phyloP scores from a whole-genome alignment of 108 stramenopile species.

The Seminavis robusta region DNA sequence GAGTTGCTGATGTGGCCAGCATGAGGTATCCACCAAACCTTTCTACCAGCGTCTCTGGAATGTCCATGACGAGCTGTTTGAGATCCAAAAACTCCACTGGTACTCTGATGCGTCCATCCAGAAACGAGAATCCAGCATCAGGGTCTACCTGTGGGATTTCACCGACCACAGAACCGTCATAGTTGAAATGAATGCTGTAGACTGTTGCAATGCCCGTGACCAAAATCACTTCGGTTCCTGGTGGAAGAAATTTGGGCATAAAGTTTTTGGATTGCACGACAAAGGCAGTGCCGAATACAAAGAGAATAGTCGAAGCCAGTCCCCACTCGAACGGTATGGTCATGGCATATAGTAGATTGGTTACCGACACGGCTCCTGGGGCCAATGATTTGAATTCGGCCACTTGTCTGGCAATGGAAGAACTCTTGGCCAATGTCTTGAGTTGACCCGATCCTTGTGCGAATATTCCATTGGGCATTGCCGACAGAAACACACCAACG shows the following conservation, averaged over 20 bases:
- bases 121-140: conserved; percentile 60
- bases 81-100: conserved; percentile 66
- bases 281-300: conserved; percentile 58
- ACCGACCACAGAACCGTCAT: conserved; percentile 72
- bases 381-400: conserved; percentile 24
- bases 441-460: conserved; percentile 43
- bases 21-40: conserved; percentile 53
- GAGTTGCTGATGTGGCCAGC: conserved; percentile 44
- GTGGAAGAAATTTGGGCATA: conserved; percentile 59
- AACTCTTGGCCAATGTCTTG: conserved; percentile 39
- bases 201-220: conserved; percentile 60
- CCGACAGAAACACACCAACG: conserved; percentile 66
- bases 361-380: conserved; percentile 57
- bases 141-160: conserved; percentile 66
- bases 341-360: conserved; percentile 50
- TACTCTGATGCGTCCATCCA: conserved; percentile 51
- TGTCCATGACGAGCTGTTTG: conserved; percentile 42
- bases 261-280: conserved; percentile 61
- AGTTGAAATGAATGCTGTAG: conserved; percentile 54
- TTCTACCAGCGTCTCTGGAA: conserved; percentile 45
- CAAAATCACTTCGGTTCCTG: conserved; percentile 78
- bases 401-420: conserved; percentile 30
- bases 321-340: conserved; percentile 61
- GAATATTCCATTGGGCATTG: conserved; percentile 70
- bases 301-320: conserved; percentile 47